Evolutionary conservation across 1,284 basidiomycete genomes (phyloP).

Genomic region (Butyriboletus appendiculatus): DNA sequence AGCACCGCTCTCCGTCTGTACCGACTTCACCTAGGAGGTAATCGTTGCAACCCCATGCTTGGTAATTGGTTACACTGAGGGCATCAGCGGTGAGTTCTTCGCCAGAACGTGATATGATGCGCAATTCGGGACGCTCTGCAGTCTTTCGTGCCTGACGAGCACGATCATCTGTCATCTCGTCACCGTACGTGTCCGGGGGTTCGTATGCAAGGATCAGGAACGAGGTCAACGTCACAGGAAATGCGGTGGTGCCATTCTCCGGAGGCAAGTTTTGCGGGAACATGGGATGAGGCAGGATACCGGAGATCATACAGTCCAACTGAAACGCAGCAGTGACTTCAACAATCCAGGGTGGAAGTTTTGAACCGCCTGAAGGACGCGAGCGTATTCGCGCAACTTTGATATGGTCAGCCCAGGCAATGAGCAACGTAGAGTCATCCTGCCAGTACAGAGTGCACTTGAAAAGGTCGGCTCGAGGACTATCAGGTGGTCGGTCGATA

Average conservation of each 20-base stretch:
- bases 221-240: slow-evolving; percentile 51
- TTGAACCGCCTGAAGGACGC: slow-evolving; percentile 45
- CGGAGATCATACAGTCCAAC: slow-evolving; percentile 94
- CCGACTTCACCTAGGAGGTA: slow-evolving; percentile 67
- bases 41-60: slow-evolving; percentile 91
- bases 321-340: slow-evolving; percentile 94
- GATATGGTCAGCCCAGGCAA: slow-evolving; percentile 95
- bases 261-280: slow-evolving; percentile 28
- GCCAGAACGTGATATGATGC: slow-evolving; percentile 86
- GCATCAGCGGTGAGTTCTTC: slow-evolving; percentile 91
- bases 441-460: slow-evolving; percentile 93
- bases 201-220: slow-evolving; percentile 87
- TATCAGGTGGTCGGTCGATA: slow-evolving; percentile 80
- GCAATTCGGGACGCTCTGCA: slow-evolving; percentile 89
- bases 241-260: slow-evolving; percentile 21
- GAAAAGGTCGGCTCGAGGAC: slow-evolving; percentile 91
- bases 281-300: slow-evolving; percentile 79
- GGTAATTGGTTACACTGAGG: slow-evolving; percentile 76
- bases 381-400: slow-evolving; percentile 85
- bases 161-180: slow-evolving; percentile 74
- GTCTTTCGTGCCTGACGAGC: slow-evolving; percentile 75
- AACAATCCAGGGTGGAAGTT: slow-evolving; percentile 58
- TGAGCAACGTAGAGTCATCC: slow-evolving; percentile 86
- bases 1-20: slow-evolving; percentile 44
- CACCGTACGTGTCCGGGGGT: slow-evolving; percentile 61